phyloP scores from a whole-genome alignment of 2,329 filamentous ascomycete genomes.

The Corynespora cassiicola region DNA sequence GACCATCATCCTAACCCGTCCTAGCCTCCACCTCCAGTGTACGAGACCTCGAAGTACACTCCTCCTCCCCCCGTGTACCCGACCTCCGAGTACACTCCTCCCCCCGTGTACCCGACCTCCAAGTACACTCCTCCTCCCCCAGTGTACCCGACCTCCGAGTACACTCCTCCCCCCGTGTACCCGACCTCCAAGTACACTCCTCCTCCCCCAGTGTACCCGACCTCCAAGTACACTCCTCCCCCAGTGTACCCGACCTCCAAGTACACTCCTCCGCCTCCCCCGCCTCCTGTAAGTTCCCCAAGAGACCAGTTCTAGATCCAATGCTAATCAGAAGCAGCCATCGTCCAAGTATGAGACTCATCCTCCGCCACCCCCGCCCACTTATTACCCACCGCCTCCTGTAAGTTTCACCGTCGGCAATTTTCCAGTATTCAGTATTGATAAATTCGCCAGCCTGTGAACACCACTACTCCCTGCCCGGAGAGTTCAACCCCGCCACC shows the following conservation, averaged over 20 bases:
- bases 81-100: not conserved
- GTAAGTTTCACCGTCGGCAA: not conserved
- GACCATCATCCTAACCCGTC: too few relatives aligned
- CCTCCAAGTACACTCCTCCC: not conserved
- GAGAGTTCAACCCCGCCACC: not conserved
- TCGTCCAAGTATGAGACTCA: too few relatives aligned
- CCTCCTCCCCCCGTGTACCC: slow-evolving; percentile 7
- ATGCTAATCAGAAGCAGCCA: too few relatives aligned
- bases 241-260: not conserved
- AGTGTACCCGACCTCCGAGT: slow-evolving; percentile 1
- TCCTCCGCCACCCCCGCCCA: too few relatives aligned
- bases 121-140: slow-evolving; percentile 3
- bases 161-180: slow-evolving; percentile 10
- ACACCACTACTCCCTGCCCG: not conserved
- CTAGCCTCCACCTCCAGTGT: not conserved
- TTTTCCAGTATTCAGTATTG: too few relatives aligned
- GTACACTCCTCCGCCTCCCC: slow-evolving; percentile 5
- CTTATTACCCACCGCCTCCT: not conserved
- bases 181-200: not conserved
- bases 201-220: not conserved
- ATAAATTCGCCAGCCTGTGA: too few relatives aligned
- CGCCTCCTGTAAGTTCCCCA: slow-evolving; percentile 2
- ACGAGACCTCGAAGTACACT: not conserved
- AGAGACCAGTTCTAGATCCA: not conserved
- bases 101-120: slow-evolving; percentile 2